These are phyloP conservation scores for Madurella mycetomatis DNA, from an alignment of 2,329 filamentous ascomycete species.

Conservation along the genomic window DNA sequence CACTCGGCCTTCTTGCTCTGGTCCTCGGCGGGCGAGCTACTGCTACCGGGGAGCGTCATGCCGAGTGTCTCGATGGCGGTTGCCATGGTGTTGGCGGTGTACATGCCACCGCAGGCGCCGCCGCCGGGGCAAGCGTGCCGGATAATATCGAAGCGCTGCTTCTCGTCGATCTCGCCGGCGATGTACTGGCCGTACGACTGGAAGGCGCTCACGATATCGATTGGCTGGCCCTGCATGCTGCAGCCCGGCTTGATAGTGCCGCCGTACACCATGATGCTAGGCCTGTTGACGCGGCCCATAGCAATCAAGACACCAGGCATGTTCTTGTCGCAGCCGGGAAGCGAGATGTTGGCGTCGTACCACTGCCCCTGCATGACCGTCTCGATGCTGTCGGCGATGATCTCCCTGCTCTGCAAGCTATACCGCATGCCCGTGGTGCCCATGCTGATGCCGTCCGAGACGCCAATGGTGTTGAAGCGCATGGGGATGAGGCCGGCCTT, in stretches of 20 bases:
- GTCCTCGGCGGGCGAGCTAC: slow-evolving; percentile 72
- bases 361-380: slow-evolving; percentile 98
- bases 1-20: slow-evolving; percentile 70
- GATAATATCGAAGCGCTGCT: slow-evolving; percentile 91
- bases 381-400: slow-evolving; percentile 97
- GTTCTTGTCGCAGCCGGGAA: slow-evolving; percentile 99
- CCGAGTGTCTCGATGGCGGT: slow-evolving; percentile 68
- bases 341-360: slow-evolving; percentile 96
- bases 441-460: slow-evolving; percentile 98
- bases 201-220: slow-evolving; percentile 97
- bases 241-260: slow-evolving; percentile 92
- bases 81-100: slow-evolving; percentile 75
- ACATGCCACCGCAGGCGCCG: slow-evolving; percentile 85
- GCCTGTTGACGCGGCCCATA: slow-evolving; percentile 91
- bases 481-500: slow-evolving; percentile 81
- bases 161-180: slow-evolving; percentile 83
- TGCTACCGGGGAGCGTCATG: slow-evolving; percentile 78
- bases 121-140: slow-evolving; percentile 81
- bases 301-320: slow-evolving; percentile 93
- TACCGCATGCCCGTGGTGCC: slow-evolving; percentile 96
- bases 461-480: slow-evolving; percentile 98
- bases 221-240: slow-evolving; percentile 66
- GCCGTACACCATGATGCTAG: slow-evolving; percentile 96
- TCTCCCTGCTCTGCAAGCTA: slow-evolving; percentile 87
- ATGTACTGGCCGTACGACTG: slow-evolving; percentile 97